A percentile compares a stretch with the other conserved stretches of the same genome.
These are phyloP conservation scores for Salicornia ramosissima DNA, from an alignment of 148 eudicot genomes.

Conservation along the genomic window DNA sequence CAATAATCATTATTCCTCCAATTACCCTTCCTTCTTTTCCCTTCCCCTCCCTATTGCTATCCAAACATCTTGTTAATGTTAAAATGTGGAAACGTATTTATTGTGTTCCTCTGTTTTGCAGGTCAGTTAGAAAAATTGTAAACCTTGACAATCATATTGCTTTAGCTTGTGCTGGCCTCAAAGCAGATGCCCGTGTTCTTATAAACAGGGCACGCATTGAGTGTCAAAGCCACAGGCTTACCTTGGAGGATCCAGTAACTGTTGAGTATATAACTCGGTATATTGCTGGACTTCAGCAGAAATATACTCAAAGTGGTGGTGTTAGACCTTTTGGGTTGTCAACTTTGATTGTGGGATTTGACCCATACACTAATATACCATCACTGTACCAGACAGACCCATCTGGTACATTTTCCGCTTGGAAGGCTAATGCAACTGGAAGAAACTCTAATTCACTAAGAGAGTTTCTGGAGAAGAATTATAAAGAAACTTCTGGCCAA, in stretches of 20 bases:
- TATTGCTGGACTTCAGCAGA: constrained; percentile 99
- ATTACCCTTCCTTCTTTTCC: too few relatives aligned
- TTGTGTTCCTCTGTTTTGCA: constrained; percentile 28
- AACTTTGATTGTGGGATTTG: constrained; percentile 97
- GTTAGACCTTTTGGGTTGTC: constrained; percentile 99
- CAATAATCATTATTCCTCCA: too few relatives aligned
- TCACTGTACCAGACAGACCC: constrained; percentile 98
- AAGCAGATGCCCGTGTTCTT: constrained; percentile 98
- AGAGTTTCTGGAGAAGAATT: constrained; percentile 92
- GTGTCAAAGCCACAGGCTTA: constrained; percentile 93
- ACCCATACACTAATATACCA: constrained; percentile 75
- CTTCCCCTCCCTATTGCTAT: too few relatives aligned
- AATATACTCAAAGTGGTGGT: constrained; percentile 99
- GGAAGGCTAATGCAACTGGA: constrained; percentile 99
- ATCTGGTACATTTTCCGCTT: constrained; percentile 96
- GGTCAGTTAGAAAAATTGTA: constrained; percentile 87
- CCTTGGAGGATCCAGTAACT: constrained; percentile 93
- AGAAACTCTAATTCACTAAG: constrained; percentile 92
- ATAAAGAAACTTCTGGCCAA: constrained; percentile 90
- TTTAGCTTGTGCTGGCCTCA: constrained; percentile 95
- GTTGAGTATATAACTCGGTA: constrained; percentile 96
- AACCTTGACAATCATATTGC: constrained; percentile 90
- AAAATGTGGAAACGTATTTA: not conserved
- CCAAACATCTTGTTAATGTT: not conserved
- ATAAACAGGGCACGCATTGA: constrained; percentile 92